Evolutionary conservation across 768 basidiomycete genomes (phyloP), one percentile per base, ranked within the genome.

Genomic region (Sarcodon aspratus): DNA sequence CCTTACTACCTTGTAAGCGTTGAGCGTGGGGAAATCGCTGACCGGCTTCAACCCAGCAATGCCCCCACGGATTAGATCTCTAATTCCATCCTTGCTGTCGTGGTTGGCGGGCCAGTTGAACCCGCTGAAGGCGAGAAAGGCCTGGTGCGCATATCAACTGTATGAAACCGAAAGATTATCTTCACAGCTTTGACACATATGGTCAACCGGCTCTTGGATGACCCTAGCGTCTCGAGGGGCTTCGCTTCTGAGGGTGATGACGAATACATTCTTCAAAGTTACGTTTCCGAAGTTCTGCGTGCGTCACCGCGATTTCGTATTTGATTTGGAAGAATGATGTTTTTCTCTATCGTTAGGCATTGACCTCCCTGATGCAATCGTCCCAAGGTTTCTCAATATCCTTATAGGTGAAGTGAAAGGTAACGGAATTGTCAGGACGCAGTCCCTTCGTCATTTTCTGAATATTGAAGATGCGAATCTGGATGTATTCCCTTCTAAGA

Each of bases 101-200:
- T 89, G 66, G 75, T 89, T 48, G 74, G 75, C 32, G 66, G 76
- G 9, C 75, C 78, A 6, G 80, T 80, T 9, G 85, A 89, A 62
- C 61, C 89, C 35, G 76, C 80, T 8, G 71, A 90, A 48, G 77
- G 85, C n/a, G n/a, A n/a, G n/a, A n/a, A n/a, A n/a, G n/a, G n/a
- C n/a, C n/a, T n/a, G n/a, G n/a, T 10, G 38, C 10, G 18, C 40
- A 42, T 33, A 35, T 27, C 21, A 27, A 27, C 2, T 27, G 21
- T 27, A 5, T 3, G 21, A 55, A 53, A 33, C 50, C 57, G 49
- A 51, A 55, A 48, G 38, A 15, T 34, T 55, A 4, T 46, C 13
- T 32, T 46, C 52, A 40, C 53, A 51, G 42, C 36, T 58, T 27
- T 42, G 17, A 42, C 40, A 9, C 5, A 42, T 27, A 42, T 42